Evolutionary conservation across 805 yeast genomes (phyloP), one percentile per base, ranked within the genome.

Genomic region (Torulaspora indica): DNA sequence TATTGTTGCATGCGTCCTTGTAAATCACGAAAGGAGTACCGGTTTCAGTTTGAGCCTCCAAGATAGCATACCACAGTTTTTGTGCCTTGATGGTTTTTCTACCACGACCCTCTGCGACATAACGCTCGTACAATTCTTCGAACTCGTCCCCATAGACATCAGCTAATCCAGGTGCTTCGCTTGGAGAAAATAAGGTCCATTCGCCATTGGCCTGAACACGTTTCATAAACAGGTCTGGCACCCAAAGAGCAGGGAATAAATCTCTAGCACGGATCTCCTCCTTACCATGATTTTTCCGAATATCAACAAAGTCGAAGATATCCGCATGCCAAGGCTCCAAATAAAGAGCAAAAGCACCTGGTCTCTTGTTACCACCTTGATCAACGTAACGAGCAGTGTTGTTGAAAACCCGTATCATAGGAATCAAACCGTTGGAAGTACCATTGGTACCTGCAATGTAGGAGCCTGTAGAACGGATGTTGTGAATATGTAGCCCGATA

Each of bases 321-420:
- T 91, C 98, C 8, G 85, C 78, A 63, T 91, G 98, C 98, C 98
- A 91, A 44, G 98, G 97, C 69, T 91, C 98, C 29, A 91, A 66
- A 67, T 90, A 91, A 29, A 89, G 69, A 28, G 96, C 96, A 67
- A 91, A 85, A 3, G 98, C 98, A 50, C 98, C 98, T 0, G 98
- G 98, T 59, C 98, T 75, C 68, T 90, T 90, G 70, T 91, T 91
- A 44, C 98, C 98, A 51, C 98, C 98, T 73, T 91, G 98, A 59
- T 91, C 98, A 33, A 91, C 98, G 60, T 90, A 91, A 56, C 96
- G 78, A 14, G 98, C 98, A 20, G 98, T 89, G 68, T 88, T 85
- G 72, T 91, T 91, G 71, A 82, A 91, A 8, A 91, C 98, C 55
- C 95, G 79, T 22, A 91, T 71, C 97, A 91, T 89, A n/a, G 98